Base-by-base conservation (phyloP, 169 alveolate genomes). In the Eimeria acervulina region DNA sequence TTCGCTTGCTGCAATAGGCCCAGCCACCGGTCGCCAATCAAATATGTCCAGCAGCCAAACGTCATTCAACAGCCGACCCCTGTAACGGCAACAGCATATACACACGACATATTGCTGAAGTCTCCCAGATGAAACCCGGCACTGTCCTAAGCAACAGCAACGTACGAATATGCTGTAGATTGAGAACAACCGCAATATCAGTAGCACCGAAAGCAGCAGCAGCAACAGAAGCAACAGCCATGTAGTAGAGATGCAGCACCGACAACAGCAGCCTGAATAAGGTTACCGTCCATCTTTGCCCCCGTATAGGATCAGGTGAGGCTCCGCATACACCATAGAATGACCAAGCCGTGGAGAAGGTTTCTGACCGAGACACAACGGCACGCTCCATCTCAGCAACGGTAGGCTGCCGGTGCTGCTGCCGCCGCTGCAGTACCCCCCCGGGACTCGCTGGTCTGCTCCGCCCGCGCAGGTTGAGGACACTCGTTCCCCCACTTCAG, bases 291-390 rank as follows among this genome's bases (percentile, higher is more conserved):
- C 91, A 26, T 55, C 91, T 51, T 55, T 78, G 68, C 95, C 95
- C 4, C 95, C 95, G 42, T 74, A 78, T 38, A 92, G 95, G 51
- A 92, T 92, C 51, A 92, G 85, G 40, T 92, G 95, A 1, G 95
- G 95, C 70, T 76, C 95, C 33, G 95, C 81, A 55, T 52, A 76
- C 63, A 92, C 95, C 68, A 92, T 70, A 23, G 95, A 92, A 42
- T 92, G 95, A 17, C 95, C 95, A 28, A 59, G 72, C 90, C 95
- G 80, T n/a, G 95, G 85, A 42, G 85, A 17, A 26, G 95, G 95
- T 92, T 23, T 66, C 85, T 31, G 51, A 21, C 95, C 95, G 12
- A 40, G 40, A 28, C 80, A 78, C 52, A 31, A 33, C 42, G 91
- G 95, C 26, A 78, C 91, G 68, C 83, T 55, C 95, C 95, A 92